Conservation (phyloP, 305 asterid genomes). For the Lippia alba region DNA sequence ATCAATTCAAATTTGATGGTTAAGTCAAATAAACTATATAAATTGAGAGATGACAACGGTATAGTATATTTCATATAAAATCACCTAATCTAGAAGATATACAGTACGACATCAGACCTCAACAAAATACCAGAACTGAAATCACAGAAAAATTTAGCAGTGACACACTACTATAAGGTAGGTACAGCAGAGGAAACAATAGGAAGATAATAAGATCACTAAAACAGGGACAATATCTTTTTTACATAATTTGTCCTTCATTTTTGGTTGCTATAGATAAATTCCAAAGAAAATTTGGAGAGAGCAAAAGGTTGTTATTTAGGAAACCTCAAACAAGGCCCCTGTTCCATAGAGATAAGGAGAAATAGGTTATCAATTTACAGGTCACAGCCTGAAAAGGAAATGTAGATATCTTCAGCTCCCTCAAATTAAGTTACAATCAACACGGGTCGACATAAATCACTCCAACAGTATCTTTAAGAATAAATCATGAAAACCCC, state of each 20-base stretch:
- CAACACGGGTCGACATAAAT: background rate
- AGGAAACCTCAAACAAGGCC: slow-evolving; percentile 7
- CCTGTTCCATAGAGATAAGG: background rate
- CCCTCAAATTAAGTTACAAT: slow-evolving; percentile 17
- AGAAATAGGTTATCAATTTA: background rate
- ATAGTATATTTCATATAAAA: slow-evolving; percentile 8
- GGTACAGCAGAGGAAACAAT: background rate
- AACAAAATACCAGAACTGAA: slow-evolving; percentile 25
- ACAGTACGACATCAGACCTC: slow-evolving; percentile 14
- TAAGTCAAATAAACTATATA: slow-evolving; percentile 23
- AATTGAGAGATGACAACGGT: background rate
- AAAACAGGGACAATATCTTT: background rate
- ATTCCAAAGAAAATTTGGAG: background rate
- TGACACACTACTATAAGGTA: background rate
- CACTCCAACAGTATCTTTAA: slow-evolving; percentile 4
- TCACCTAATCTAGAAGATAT: slow-evolving; percentile 4
- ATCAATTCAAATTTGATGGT: background rate
- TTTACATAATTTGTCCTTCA: slow-evolving; percentile 6
- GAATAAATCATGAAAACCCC: background rate
- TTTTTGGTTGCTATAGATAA: background rate
- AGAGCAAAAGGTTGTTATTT: background rate
- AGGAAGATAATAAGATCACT: background rate
- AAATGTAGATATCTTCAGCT: slow-evolving; percentile 1
- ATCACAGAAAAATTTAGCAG: slow-evolving; percentile 9
- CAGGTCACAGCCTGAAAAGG: background rate